Evolutionary conservation across 768 basidiomycete genomes (phyloP), one percentile per base, ranked within the genome.

Genomic region (Calocera cornea): DNA sequence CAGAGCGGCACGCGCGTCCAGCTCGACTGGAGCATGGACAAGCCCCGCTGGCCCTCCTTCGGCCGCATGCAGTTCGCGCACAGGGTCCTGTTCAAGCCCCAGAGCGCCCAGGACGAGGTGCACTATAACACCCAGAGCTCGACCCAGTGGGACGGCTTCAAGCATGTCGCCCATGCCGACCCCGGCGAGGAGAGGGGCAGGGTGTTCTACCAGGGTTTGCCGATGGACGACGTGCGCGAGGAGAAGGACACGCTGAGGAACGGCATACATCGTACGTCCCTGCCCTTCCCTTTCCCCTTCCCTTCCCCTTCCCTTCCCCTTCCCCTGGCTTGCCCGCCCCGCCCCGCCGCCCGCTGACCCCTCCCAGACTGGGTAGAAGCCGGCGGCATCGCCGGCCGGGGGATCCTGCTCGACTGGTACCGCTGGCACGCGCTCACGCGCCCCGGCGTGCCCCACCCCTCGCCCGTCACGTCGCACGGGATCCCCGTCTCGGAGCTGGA

Each of bases 391-490:
- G 85, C 84, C 65, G 86, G 87, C 1, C 82, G 87, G 1, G 87
- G 86, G n/a, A 84, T 88, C 63, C 75, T 88, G 27, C 80, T 88
- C 34, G 87, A 89, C 75, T 74, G 87, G 36, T 84, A 87, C 66
- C 74, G 78, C 14, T 83, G 82, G 74, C 81, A 82, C 68, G 65
- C 34, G 17, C 71, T 74, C 1, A 73, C 77, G 8, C 75, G 86
- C 1, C 86, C 86, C 0, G 87, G 86, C 70, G 44, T 47, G 19
- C 8, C 44, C 44, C 44, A 47, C 44, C 44, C 44, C 8, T 82
- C 87, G 73, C 87, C 87, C 1, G 87, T 85, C 84, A 78, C 80
- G 14, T 78, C 81, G 3, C 80, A 86, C 69, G 73, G 77, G 0
- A 78, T 88, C 66, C 79, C 79, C 3, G 81, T 83, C 22, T 71